These are phyloP conservation scores for Nakazawaea peltata DNA, from an alignment of 805 yeast species.

Conservation along the genomic window DNA sequence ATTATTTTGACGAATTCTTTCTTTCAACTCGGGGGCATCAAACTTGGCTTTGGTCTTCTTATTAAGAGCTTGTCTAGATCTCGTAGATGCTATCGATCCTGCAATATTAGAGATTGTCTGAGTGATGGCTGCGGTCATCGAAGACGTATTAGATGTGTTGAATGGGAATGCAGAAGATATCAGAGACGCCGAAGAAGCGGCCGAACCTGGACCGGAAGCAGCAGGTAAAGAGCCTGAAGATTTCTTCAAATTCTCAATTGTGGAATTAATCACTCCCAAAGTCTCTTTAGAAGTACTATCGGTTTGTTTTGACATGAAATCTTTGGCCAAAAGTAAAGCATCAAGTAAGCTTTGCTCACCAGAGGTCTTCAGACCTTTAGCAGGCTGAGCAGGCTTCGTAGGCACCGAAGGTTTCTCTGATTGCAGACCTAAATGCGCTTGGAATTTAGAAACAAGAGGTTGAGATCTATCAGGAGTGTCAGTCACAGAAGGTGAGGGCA, in stretches of 20 bases:
- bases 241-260: slow-evolving; percentile 19
- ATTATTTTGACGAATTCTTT: slow-evolving; percentile 56
- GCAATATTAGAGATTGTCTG: slow-evolving; percentile 7
- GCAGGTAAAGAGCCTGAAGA: background rate
- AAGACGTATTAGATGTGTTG: slow-evolving; percentile 1
- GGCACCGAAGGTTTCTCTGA: slow-evolving; percentile 6
- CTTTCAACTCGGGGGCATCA: slow-evolving; percentile 31
- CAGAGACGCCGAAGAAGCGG: too few relatives aligned
- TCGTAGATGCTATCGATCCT: background rate
- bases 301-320: slow-evolving; percentile 17
- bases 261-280: slow-evolving; percentile 20
- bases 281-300: slow-evolving; percentile 7
- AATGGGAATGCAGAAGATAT: background rate
- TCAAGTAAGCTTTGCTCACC: slow-evolving; percentile 16
- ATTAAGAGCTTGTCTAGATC: background rate
- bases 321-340: slow-evolving; percentile 25
- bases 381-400: too few relatives aligned
- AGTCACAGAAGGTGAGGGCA: slow-evolving; percentile 1
- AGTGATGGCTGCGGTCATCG: slow-evolving; percentile 11
- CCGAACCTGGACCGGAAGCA: background rate
- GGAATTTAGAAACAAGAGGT: slow-evolving; percentile 7
- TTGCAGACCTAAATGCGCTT: background rate
- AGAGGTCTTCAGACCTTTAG: background rate
- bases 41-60: background rate
- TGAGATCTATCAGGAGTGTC: slow-evolving; percentile 24